phyloP scores from a whole-genome alignment of 306 rosid species.

The Quercus suber region DNA sequence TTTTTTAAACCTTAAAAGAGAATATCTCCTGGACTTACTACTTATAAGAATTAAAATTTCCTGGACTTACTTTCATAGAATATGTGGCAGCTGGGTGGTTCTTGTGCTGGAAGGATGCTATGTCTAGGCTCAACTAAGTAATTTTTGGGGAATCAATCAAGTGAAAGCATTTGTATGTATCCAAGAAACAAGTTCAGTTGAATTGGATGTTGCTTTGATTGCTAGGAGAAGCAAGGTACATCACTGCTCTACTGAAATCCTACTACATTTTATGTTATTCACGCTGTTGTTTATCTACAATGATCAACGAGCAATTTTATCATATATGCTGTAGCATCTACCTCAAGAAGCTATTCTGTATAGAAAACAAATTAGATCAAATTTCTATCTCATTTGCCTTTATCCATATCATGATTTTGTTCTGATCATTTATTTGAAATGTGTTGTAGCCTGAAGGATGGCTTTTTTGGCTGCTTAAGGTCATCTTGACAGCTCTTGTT shows the following conservation, averaged over 20 bases:
- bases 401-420: too few species aligned
- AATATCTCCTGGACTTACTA: neutral
- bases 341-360: neutral
- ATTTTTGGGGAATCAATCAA: slow-evolving; percentile 7
- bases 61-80: neutral
- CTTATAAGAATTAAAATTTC: neutral
- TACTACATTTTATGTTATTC: neutral
- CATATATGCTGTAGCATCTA: neutral
- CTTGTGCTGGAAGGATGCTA: neutral
- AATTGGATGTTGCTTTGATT: slow-evolving; percentile 20
- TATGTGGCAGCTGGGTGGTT: slow-evolving; percentile 13
- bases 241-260: slow-evolving; percentile 1
- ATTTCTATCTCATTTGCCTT: too few species aligned
- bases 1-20: neutral
- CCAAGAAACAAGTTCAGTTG: slow-evolving; percentile 17
- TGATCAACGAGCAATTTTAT: too few species aligned
- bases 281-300: neutral
- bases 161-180: neutral
- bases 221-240: slow-evolving; percentile 32
- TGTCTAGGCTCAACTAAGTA: neutral
- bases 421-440: too few species aligned
- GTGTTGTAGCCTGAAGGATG: too few species aligned
- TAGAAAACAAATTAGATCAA: too few species aligned
- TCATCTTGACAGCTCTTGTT: too few species aligned
- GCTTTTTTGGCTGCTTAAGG: too few species aligned